A percentile compares a stretch with the other conserved stretches of the same genome.
phyloP scores from a whole-genome alignment of 1,284 basidiomycete species.

The Austroboletus sp. region DNA sequence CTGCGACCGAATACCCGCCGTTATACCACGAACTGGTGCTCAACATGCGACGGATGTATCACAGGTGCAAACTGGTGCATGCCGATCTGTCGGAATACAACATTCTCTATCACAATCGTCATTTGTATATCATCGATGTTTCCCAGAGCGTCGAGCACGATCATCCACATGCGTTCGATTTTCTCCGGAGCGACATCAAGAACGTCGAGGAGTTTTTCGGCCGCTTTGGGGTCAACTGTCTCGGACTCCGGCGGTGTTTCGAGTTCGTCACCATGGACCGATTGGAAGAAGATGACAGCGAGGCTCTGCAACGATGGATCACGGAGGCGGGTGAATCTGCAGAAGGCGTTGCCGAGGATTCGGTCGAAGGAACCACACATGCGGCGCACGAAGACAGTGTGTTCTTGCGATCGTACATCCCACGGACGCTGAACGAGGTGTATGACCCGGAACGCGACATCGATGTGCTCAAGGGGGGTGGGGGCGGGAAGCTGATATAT shows the following conservation, averaged over 20 bases:
- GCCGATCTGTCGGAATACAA: constrained; percentile 99
- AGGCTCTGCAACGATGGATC: constrained; percentile 48
- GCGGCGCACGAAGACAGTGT: constrained; percentile 71
- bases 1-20: constrained; percentile 45
- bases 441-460: constrained; percentile 90
- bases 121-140: constrained; percentile 95
- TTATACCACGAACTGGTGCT: constrained; percentile 82
- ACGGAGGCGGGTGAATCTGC: constrained; percentile 33
- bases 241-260: constrained; percentile 82
- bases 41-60: constrained; percentile 79
- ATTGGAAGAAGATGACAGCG: constrained; percentile 38
- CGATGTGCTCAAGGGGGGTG: constrained; percentile 62
- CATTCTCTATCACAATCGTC: constrained; percentile 76
- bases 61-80: constrained; percentile 89
- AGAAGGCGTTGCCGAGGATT: constrained; percentile 15
- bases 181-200: constrained; percentile 85
- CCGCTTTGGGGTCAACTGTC: constrained; percentile 63
- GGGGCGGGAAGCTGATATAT: constrained; percentile 74
- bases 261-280: constrained; percentile 76
- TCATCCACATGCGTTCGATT: constrained; percentile 93
- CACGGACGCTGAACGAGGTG: constrained; percentile 85
- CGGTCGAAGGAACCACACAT: constrained; percentile 4
- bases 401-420: constrained; percentile 86
- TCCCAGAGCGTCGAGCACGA: constrained; percentile 98
- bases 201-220: constrained; percentile 93